Evolutionary conservation across 768 basidiomycete genomes (phyloP).

Genomic region (Amanita exitialis): DNA sequence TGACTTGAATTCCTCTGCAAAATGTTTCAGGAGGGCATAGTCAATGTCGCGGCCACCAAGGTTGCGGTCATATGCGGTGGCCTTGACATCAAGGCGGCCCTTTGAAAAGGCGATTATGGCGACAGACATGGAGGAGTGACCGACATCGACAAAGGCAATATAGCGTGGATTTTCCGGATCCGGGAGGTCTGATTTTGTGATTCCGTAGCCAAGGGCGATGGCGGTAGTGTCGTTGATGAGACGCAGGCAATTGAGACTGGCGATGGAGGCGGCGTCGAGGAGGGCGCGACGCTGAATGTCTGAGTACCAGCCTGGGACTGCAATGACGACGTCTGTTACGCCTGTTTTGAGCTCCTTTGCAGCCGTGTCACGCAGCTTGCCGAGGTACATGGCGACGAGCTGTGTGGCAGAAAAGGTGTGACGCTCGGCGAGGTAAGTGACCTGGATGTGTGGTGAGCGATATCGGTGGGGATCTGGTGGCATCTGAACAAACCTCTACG

Average conservation of each 20-base stretch:
- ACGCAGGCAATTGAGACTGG: slow-evolving; percentile 83
- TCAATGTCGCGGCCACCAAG: slow-evolving; percentile 97
- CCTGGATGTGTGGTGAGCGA: slow-evolving; percentile 34
- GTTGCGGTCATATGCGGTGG: slow-evolving; percentile 85
- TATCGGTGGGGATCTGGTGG: neutral
- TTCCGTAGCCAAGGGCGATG: slow-evolving; percentile 93
- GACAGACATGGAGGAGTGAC: slow-evolving; percentile 85
- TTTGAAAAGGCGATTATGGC: slow-evolving; percentile 90
- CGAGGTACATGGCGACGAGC: slow-evolving; percentile 84
- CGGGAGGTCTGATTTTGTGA: slow-evolving; percentile 96
- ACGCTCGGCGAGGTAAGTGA: slow-evolving; percentile 80
- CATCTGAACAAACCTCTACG: slow-evolving; percentile 53
- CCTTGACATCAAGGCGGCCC: slow-evolving; percentile 81
- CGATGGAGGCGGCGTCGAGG: slow-evolving; percentile 83
- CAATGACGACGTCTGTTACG: slow-evolving; percentile 89
- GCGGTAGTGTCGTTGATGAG: slow-evolving; percentile 98
- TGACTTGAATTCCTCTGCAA: slow-evolving; percentile 84
- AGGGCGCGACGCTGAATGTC: slow-evolving; percentile 87
- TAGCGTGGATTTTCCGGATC: slow-evolving; percentile 70
- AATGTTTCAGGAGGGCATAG: slow-evolving; percentile 80
- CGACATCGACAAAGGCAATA: slow-evolving; percentile 92
- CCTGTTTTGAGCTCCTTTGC: slow-evolving; percentile 74
- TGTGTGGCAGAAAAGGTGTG: slow-evolving; percentile 80
- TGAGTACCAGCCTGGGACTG: slow-evolving; percentile 95
- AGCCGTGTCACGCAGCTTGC: slow-evolving; percentile 84